phyloP scores from a whole-genome alignment of 1,284 basidiomycete species.

The Leccinum subspadiceum region DNA sequence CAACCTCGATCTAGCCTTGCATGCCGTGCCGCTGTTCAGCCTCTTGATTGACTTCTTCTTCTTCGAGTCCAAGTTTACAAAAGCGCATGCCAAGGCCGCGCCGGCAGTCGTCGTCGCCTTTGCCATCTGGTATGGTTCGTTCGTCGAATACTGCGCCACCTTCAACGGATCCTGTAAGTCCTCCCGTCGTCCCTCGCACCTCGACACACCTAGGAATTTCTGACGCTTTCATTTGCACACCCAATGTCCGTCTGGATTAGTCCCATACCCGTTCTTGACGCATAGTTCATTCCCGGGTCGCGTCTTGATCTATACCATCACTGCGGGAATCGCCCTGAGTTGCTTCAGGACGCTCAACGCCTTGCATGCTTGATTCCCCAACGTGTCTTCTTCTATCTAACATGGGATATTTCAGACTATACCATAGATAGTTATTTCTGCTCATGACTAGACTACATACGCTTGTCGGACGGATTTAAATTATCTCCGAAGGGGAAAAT shows the following conservation, averaged over 20 bases:
- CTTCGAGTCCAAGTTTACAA: conserved; percentile 61
- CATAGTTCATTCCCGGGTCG: conserved; percentile 52
- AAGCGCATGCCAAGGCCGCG: conserved; percentile 45
- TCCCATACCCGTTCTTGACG: conserved; percentile 82
- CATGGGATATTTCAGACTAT: neutral
- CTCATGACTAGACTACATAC: neutral
- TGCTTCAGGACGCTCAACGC: conserved; percentile 59
- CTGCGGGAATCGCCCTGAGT: conserved; percentile 50
- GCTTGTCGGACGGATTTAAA: neutral
- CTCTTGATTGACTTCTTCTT: conserved; percentile 70
- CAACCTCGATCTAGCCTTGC: conserved; percentile 62
- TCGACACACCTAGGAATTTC: neutral
- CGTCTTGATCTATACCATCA: conserved; percentile 58
- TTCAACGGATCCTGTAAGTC: conserved; percentile 65
- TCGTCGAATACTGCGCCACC: conserved; percentile 68
- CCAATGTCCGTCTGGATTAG: conserved; percentile 33
- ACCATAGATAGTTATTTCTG: neutral
- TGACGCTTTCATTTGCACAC: conserved; percentile 9
- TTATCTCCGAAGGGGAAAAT: neutral
- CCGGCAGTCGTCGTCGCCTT: conserved; percentile 43
- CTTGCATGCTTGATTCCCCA: conserved; percentile 28
- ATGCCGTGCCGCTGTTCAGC: conserved; percentile 59
- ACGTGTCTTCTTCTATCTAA: neutral
- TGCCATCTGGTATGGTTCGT: conserved; percentile 55
- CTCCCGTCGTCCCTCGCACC: neutral